A percentile compares a stretch with the other conserved stretches of the same genome.
These are phyloP conservation scores for Persicaria tinctoria DNA, from an alignment of 148 eudicot genomes.

Conservation along the genomic window DNA sequence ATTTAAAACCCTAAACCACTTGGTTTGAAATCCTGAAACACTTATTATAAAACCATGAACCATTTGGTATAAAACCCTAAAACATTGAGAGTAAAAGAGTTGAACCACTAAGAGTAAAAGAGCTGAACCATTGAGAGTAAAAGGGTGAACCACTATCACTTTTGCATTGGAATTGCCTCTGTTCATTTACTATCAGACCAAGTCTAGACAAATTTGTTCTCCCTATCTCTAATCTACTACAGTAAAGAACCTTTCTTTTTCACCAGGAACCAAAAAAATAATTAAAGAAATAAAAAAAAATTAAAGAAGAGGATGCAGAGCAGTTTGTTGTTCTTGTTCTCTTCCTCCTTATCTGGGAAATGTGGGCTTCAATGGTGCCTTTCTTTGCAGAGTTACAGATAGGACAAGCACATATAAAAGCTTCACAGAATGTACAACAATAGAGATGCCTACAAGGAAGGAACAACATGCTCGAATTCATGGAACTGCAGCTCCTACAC, in stretches of 20 bases:
- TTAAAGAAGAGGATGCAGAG: background rate
- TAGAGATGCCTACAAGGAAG: constrained; percentile 74
- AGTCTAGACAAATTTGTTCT: background rate
- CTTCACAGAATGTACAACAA: constrained; percentile 55
- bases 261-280: background rate
- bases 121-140: too few relatives aligned
- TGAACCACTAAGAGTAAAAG: too few relatives aligned
- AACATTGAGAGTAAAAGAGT: too few relatives aligned
- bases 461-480: constrained; percentile 42
- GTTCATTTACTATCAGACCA: background rate
- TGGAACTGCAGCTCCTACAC: constrained; percentile 45
- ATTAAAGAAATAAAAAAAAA: background rate
- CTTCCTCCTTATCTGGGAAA: constrained; percentile 13
- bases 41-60: too few relatives aligned
- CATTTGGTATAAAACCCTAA: too few relatives aligned
- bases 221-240: background rate
- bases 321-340: too few relatives aligned
- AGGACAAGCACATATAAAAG: constrained; percentile 56
- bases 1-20: too few relatives aligned
- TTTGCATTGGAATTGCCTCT: too few relatives aligned
- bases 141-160: too few relatives aligned
- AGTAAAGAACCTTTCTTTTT: too few relatives aligned
- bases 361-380: constrained; percentile 45
- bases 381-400: constrained; percentile 51
- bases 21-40: too few relatives aligned